phyloP scores from a whole-genome alignment of 257 asterid species.

The Solanum etuberosum region DNA sequence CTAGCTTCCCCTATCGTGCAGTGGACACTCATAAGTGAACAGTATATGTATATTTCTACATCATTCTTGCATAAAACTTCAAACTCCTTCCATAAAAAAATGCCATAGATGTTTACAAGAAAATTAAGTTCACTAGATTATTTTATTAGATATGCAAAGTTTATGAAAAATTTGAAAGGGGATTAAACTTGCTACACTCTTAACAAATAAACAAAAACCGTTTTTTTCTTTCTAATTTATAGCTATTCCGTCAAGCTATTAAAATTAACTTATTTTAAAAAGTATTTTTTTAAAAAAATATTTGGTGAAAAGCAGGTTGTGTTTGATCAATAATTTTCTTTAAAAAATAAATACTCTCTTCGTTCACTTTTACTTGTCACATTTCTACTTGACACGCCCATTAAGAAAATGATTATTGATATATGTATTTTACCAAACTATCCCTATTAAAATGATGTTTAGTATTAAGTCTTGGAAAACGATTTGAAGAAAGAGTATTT shows the following conservation, averaged over 20 bases:
- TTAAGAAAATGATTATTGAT: no score
- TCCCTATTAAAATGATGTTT: not conserved
- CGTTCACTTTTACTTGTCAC: no score
- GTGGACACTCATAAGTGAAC: not conserved
- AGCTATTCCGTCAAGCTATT: not conserved
- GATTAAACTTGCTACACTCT: not conserved
- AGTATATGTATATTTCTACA: no score
- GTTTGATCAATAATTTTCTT: not conserved
- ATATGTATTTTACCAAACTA: no score
- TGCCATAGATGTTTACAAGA: not conserved
- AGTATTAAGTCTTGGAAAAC: not conserved
- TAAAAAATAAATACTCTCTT: no score
- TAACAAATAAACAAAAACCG: not conserved
- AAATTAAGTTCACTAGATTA: not conserved
- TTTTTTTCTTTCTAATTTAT: not conserved
- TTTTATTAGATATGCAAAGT: not conserved
- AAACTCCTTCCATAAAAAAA: not conserved
- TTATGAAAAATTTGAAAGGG: not conserved
- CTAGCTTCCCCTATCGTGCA: not conserved
- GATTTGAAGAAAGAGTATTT: no score
- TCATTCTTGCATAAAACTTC: not conserved
- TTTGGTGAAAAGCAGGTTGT: no score
- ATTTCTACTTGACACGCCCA: no score
- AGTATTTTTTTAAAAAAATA: rapidly evolving
- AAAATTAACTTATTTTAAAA: no score